phyloP scores from a whole-genome alignment of 1,284 basidiomycete genomes.

The Austroboletus novae-zelandiae region DNA sequence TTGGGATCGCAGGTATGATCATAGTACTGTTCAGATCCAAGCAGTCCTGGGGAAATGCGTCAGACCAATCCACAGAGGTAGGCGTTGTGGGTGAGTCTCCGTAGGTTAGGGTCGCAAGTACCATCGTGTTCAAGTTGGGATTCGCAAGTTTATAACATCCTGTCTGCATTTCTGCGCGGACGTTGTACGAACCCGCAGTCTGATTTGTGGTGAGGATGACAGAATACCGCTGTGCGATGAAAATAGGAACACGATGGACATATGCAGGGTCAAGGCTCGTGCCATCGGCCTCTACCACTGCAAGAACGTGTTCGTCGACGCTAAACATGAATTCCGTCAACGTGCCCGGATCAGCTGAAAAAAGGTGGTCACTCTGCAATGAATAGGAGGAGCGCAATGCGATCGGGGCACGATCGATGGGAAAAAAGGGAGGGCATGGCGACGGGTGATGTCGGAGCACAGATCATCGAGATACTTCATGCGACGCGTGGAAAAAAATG shows the following conservation, averaged over 20 bases:
- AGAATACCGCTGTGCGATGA: slow-evolving; percentile 32
- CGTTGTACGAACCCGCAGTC: slow-evolving; percentile 30
- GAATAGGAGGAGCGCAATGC: no score
- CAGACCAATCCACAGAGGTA: slow-evolving; percentile 27
- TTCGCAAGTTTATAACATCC: slow-evolving; percentile 31
- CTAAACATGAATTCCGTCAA: slow-evolving; percentile 34
- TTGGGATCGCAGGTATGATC: slow-evolving; percentile 25
- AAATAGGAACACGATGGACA: slow-evolving; percentile 32
- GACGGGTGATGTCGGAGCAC: no score
- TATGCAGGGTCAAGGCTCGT: slow-evolving; percentile 26
- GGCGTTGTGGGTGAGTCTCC: slow-evolving; percentile 25
- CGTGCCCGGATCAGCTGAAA: no score
- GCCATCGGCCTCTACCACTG: slow-evolving; percentile 32
- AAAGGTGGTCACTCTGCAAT: no score
- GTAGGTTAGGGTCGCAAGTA: slow-evolving; percentile 30
- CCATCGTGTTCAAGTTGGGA: slow-evolving; percentile 29
- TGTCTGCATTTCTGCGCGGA: slow-evolving; percentile 33
- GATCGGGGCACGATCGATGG: no score
- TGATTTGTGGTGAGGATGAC: slow-evolving; percentile 33
- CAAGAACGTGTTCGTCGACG: slow-evolving; percentile 26
- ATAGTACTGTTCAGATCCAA: slow-evolving; percentile 29
- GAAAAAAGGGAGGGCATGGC: no score
- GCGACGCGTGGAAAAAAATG: no score
- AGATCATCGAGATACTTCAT: no score
- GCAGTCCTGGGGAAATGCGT: slow-evolving; percentile 23